Evolutionary conservation across 2,329 filamentous ascomycete species (phyloP).

Genomic region (Xylaria multiplex): DNA sequence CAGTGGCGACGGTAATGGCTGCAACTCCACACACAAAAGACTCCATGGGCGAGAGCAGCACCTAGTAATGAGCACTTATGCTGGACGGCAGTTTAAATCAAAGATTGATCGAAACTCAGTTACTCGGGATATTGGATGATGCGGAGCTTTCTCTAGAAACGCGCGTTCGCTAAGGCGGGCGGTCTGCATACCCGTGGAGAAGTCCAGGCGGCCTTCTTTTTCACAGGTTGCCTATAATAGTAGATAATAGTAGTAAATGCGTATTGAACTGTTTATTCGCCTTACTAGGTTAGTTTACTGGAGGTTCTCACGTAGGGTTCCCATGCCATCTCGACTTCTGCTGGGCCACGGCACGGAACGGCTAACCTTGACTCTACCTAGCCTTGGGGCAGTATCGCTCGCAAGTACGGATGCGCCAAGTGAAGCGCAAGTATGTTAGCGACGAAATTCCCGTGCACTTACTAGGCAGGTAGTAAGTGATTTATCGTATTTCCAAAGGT

Average conservation of each 20-base stretch:
- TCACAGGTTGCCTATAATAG: background rate
- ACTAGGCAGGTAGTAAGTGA: conserved; percentile 21
- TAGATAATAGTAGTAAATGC: background rate
- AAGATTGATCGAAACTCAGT: background rate
- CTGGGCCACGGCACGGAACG: conserved; percentile 11
- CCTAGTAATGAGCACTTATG: background rate
- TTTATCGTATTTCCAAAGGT: conserved; percentile 19
- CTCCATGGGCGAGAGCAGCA: background rate
- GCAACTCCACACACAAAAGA: background rate
- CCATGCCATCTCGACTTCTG: background rate
- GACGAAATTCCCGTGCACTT: conserved; percentile 14
- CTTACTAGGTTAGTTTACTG: background rate
- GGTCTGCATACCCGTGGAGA: conserved; percentile 7
- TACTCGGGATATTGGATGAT: background rate
- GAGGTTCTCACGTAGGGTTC: background rate
- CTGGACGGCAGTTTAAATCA: background rate
- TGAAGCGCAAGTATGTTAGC: conserved; percentile 5
- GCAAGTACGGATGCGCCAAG: conserved; percentile 10
- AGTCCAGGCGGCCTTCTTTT: conserved; percentile 1
- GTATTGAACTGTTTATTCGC: background rate
- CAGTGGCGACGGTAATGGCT: background rate
- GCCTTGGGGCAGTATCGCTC: conserved; percentile 10
- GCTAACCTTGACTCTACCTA: conserved; percentile 7
- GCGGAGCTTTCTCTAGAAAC: background rate
- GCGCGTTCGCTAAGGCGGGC: background rate